Percentiles rank a stretch among this genome's conserved stretches.
These are phyloP conservation scores for Saccharomycopsis guyanensis DNA, from an alignment of 805 yeast species.

Conservation along the genomic window DNA sequence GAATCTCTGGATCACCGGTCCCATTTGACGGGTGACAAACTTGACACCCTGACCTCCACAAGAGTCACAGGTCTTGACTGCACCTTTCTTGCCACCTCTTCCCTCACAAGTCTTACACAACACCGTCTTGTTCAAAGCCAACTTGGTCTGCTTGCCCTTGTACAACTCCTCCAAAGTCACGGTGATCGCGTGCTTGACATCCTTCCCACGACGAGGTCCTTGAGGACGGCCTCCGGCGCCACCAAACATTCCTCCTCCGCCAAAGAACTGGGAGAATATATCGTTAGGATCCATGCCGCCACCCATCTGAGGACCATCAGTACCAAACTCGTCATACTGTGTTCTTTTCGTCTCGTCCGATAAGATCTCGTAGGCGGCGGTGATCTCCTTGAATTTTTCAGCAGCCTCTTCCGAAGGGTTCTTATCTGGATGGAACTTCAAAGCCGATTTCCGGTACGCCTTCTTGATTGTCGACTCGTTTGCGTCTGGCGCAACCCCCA, in stretches of 20 bases:
- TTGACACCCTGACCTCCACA: constrained; percentile 92
- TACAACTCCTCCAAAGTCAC: constrained; percentile 89
- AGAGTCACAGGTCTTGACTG: constrained; percentile 74
- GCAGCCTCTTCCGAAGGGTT: constrained; percentile 85
- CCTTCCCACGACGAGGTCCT: constrained; percentile 86
- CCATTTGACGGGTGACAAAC: constrained; percentile 96
- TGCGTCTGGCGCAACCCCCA: constrained; percentile 68
- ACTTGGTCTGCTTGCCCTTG: constrained; percentile 89
- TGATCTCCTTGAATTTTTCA: constrained; percentile 88
- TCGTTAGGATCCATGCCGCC: constrained; percentile 73
- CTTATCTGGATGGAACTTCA: constrained; percentile 80
- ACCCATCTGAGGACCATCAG: constrained; percentile 81
- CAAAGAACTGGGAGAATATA: constrained; percentile 76
- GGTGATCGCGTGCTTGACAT: constrained; percentile 79
- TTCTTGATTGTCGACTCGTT: constrained; percentile 67
- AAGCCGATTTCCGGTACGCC: constrained; percentile 75
- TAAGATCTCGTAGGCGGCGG: constrained; percentile 82
- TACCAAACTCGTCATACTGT: constrained; percentile 82
- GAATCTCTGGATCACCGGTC: constrained; percentile 97
- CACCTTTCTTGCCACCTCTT: constrained; percentile 89
- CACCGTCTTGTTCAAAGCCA: constrained; percentile 88
- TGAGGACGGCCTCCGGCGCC: constrained; percentile 59
- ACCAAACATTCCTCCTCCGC: constrained; percentile 49
- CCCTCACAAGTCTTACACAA: constrained; percentile 88
- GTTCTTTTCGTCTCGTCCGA: constrained; percentile 86